Conservation (phyloP, 1,284 basidiomycete genomes). For the Sphaerobolus stellatus region DNA sequence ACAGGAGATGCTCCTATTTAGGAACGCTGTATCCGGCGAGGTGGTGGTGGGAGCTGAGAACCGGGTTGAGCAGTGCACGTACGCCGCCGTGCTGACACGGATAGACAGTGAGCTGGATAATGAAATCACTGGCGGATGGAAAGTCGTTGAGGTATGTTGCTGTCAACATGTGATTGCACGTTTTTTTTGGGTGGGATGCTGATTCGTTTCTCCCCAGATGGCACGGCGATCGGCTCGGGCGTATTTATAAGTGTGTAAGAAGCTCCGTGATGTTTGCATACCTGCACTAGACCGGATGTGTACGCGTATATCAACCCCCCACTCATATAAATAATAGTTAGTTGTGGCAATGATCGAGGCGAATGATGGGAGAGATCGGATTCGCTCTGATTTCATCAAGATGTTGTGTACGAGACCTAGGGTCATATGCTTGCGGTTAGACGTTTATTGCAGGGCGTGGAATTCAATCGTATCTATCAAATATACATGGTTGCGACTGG, state of each 20-base stretch:
- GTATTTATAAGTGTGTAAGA: conserved; percentile 31
- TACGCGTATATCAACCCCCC: conserved; percentile 1
- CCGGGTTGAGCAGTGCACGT: conserved; percentile 89
- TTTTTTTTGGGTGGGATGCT: conserved; percentile 1
- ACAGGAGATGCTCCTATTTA: conserved; percentile 93
- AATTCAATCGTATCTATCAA: too few relatives aligned
- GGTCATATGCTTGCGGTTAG: too few relatives aligned
- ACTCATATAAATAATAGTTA: too few relatives aligned
- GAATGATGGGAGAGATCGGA: too few relatives aligned
- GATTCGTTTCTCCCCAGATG: conserved; percentile 31
- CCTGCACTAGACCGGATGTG: too few relatives aligned
- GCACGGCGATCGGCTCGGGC: conserved; percentile 41
- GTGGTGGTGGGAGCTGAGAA: conserved; percentile 85
- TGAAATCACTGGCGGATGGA: conserved; percentile 97
- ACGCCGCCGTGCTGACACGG: conserved; percentile 90
- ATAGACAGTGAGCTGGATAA: conserved; percentile 84
- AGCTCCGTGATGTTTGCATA: too few relatives aligned
- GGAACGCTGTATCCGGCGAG: conserved; percentile 85
- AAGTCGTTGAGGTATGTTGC: conserved; percentile 91
- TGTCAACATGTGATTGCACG: conserved; percentile 13
- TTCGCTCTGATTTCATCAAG: too few relatives aligned
- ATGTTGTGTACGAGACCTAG: too few relatives aligned
- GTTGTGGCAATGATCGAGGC: too few relatives aligned
- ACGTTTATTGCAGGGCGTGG: too few relatives aligned
- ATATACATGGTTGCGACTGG: too few relatives aligned